Conservation (phyloP, 495 filamentous ascomycete species). For the Cercophora sp. region DNA sequence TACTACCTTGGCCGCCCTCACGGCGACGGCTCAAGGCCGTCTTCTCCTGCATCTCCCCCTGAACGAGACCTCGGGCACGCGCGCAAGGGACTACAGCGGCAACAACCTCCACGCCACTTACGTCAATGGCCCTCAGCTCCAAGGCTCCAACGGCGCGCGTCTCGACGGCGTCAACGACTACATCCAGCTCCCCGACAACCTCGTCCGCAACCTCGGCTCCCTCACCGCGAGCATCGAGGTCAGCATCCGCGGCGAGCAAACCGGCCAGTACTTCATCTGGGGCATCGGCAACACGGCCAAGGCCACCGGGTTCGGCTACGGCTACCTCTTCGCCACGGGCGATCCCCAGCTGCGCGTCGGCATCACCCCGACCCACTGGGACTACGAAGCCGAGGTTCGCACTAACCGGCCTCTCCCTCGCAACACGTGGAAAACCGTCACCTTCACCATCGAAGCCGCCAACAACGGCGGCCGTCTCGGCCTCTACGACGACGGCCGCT, state of each 20-base stretch:
- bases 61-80: slow-evolving; percentile 15
- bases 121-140: slow-evolving; percentile 10
- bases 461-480: background rate
- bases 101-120: slow-evolving; percentile 7
- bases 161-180: slow-evolving; percentile 15
- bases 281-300: slow-evolving; percentile 13
- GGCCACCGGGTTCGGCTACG: slow-evolving; percentile 4
- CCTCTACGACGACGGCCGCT: slow-evolving; percentile 12
- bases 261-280: slow-evolving; percentile 14
- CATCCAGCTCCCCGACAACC: slow-evolving; percentile 16
- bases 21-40: slow-evolving; percentile 1
- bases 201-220: slow-evolving; percentile 10
- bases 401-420: slow-evolving; percentile 2
- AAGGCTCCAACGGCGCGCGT: slow-evolving; percentile 12
- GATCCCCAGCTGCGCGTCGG: slow-evolving; percentile 11
- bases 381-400: slow-evolving; percentile 11
- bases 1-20: slow-evolving; percentile 2
- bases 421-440: slow-evolving; percentile 12
- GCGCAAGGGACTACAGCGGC: slow-evolving; percentile 15
- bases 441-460: slow-evolving; percentile 7
- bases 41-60: slow-evolving; percentile 12
- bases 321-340: slow-evolving; percentile 19
- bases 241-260: slow-evolving; percentile 11
- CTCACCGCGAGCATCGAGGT: slow-evolving; percentile 12
- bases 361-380: slow-evolving; percentile 10